Conservation (phyloP, 2,329 filamentous ascomycete species). For the Colletotrichum tamarilloi region DNA sequence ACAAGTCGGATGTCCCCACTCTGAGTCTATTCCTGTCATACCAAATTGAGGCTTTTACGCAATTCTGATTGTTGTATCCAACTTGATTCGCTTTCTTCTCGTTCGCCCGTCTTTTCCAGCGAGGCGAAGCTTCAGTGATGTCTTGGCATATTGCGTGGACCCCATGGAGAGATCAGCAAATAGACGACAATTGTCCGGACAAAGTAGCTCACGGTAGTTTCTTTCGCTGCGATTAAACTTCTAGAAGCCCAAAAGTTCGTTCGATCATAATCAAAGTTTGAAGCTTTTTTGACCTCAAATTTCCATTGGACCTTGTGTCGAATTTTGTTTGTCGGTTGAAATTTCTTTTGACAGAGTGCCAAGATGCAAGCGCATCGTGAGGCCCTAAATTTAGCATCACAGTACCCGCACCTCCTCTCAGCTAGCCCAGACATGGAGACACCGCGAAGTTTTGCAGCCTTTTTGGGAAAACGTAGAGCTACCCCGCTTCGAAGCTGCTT, state of each 20-base stretch:
- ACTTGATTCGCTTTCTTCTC: neutral
- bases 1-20: neutral
- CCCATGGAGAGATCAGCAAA: constrained; percentile 7
- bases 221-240: neutral
- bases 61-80: neutral
- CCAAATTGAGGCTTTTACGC: neutral
- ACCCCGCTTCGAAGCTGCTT: neutral
- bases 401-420: constrained; percentile 1
- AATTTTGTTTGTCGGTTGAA: neutral
- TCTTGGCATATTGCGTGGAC: constrained; percentile 17
- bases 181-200: neutral
- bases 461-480: neutral
- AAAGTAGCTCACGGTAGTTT: neutral
- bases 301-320: neutral
- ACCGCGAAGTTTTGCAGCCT: neutral
- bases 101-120: neutral
- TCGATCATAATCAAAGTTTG: neutral
- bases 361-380: constrained; percentile 6
- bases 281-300: neutral
- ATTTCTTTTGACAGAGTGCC: neutral
- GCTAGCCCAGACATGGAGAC: neutral
- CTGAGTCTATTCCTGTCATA: neutral
- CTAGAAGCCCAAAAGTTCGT: neutral
- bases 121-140: constrained; percentile 6
- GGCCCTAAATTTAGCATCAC: constrained; percentile 32